These are phyloP conservation scores for Speleostelium caveatum DNA, from an alignment of 78 protist species.

Conservation along the genomic window DNA sequence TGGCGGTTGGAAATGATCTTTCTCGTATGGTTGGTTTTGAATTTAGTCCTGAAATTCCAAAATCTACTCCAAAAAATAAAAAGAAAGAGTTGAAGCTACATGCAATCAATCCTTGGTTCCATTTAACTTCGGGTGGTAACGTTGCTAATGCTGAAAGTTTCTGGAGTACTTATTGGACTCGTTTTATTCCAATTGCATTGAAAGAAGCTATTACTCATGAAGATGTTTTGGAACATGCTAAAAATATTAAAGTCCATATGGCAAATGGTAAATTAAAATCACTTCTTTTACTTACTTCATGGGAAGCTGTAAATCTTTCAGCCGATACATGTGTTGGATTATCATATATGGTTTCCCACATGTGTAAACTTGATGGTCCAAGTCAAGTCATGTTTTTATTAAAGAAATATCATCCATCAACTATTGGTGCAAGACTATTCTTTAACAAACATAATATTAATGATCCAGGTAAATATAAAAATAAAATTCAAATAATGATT, in stretches of 20 bases:
- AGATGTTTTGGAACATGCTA: conserved; percentile 2
- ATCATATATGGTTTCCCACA: conserved; percentile 7
- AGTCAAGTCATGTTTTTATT: conserved; percentile 10
- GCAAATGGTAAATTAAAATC: conserved; percentile 11
- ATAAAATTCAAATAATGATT: too few relatives aligned
- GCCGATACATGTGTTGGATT: conserved; percentile 10
- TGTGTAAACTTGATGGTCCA: conserved; percentile 7
- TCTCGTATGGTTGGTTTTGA: conserved; percentile 59
- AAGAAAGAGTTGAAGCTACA: not conserved
- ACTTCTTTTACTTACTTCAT: conserved; percentile 2
- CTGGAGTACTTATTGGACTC: conserved; percentile 34
- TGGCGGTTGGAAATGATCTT: too few relatives aligned
- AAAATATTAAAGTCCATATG: not conserved
- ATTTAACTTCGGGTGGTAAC: conserved; percentile 48
- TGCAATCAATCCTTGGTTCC: conserved; percentile 10
- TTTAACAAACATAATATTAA: not conserved
- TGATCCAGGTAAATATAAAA: too few relatives aligned
- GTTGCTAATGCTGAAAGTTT: conserved; percentile 38
- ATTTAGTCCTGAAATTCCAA: too few relatives aligned
- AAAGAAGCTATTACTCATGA: conserved; percentile 10
- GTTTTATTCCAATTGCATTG: conserved; percentile 44
- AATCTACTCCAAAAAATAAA: not conserved
- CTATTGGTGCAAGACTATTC: conserved; percentile 9
- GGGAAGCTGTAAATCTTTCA: conserved; percentile 24
- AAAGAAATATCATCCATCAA: conserved; percentile 50